These are phyloP conservation scores for Flaveria linearis DNA, from an alignment of 129 eudicot species.

Conservation along the genomic window DNA sequence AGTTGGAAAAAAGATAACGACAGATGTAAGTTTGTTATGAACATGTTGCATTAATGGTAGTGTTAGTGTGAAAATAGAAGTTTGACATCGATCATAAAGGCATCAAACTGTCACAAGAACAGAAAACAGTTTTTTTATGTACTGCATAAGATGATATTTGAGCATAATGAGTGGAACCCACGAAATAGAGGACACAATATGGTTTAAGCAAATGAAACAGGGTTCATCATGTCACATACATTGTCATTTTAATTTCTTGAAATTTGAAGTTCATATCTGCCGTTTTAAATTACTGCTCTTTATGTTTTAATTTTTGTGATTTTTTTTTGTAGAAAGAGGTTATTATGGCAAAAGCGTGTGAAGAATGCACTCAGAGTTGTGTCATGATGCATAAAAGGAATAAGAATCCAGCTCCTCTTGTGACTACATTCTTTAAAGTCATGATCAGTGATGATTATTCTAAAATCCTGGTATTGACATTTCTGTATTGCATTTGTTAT, in stretches of 20 bases:
- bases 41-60: conserved; percentile 4
- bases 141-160: background rate
- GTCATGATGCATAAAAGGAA: conserved; percentile 37
- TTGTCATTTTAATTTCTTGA: conserved; percentile 1
- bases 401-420: conserved; percentile 31
- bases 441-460: conserved; percentile 43
- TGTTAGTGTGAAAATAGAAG: background rate
- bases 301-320: conserved; percentile 14
- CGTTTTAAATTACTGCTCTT: background rate
- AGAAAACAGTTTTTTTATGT: background rate
- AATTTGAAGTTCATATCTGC: conserved; percentile 1
- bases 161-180: background rate
- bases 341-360: conserved; percentile 48
- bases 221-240: background rate
- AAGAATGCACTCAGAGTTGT: conserved; percentile 55
- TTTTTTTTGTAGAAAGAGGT: conserved; percentile 15
- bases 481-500: conserved; percentile 6
- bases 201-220: conserved; percentile 7
- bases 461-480: conserved; percentile 45
- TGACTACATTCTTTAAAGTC: conserved; percentile 50
- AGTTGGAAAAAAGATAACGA: background rate
- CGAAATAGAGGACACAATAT: background rate
- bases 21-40: conserved; percentile 10
- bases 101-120: background rate
- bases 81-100: background rate